Percentiles rank a stretch among this genome's conserved stretches.
phyloP scores from a whole-genome alignment of 2,329 filamentous ascomycete species.

The Penicillium griseofulvum region DNA sequence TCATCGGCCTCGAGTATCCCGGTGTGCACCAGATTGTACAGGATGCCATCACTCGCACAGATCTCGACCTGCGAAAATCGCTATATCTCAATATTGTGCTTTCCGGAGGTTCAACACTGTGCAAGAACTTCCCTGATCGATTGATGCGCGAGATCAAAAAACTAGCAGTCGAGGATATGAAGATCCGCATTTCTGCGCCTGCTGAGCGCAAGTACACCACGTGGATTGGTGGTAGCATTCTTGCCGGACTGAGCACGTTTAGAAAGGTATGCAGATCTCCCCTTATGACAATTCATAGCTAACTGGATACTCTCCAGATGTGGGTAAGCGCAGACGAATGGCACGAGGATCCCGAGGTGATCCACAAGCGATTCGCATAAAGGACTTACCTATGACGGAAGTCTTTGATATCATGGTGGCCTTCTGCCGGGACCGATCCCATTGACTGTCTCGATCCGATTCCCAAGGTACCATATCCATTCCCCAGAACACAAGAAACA shows the following conservation, averaged over 20 bases:
- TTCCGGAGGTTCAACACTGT: slow-evolving; percentile 91
- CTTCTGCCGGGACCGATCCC: neutral
- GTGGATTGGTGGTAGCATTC: slow-evolving; percentile 97
- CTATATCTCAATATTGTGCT: slow-evolving; percentile 96
- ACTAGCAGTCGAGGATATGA: slow-evolving; percentile 96
- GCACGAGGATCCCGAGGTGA: slow-evolving; percentile 99
- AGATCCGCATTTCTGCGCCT: slow-evolving; percentile 98
- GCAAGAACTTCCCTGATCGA: slow-evolving; percentile 93
- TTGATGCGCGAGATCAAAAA: slow-evolving; percentile 88
- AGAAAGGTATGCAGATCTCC: slow-evolving; percentile 69
- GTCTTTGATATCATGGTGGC: neutral
- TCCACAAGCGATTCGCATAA: slow-evolving; percentile 95
- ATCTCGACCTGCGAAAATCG: slow-evolving; percentile 90
- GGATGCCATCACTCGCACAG: slow-evolving; percentile 89
- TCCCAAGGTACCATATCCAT: neutral
- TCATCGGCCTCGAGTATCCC: slow-evolving; percentile 94
- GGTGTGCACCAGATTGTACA: slow-evolving; percentile 98
- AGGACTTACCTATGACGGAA: neutral
- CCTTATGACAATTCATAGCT: neutral
- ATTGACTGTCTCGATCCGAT: neutral
- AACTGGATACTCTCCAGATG: slow-evolving; percentile 63
- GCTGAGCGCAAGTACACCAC: slow-evolving; percentile 98
- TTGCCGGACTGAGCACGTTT: slow-evolving; percentile 95
- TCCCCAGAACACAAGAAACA: neutral
- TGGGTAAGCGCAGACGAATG: slow-evolving; percentile 99